Evolutionary conservation across 768 basidiomycete genomes (phyloP).

Genomic region (Asterophora lycoperdoides): DNA sequence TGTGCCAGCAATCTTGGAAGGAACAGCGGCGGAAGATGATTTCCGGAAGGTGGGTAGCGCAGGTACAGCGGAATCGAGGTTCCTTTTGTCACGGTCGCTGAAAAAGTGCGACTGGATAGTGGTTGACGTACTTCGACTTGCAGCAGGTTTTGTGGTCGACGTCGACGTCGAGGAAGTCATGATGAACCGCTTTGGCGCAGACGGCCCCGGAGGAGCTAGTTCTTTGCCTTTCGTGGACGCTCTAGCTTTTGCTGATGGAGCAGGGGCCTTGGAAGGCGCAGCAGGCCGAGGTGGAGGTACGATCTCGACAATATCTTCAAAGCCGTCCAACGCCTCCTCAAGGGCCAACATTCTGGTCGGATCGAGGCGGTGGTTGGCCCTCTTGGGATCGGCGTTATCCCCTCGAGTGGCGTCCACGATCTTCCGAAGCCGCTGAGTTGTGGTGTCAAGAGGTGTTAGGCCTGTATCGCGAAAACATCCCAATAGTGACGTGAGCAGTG

Average conservation of each 20-base stretch:
- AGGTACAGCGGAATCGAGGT: conserved; percentile 29
- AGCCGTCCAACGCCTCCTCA: conserved; percentile 60
- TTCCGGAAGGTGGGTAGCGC: conserved; percentile 41
- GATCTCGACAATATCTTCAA: conserved; percentile 60
- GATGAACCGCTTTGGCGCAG: conserved; percentile 8
- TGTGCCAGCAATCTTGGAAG: conserved; percentile 16
- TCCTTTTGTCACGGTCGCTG: conserved; percentile 28
- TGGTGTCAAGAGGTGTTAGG: conserved; percentile 49
- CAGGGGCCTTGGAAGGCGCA: conserved; percentile 9
- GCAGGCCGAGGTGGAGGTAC: conserved; percentile 40
- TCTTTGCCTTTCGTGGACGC: not conserved
- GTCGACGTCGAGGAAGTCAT: conserved; percentile 15
- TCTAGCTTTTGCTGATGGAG: conserved; percentile 7
- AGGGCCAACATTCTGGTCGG: conserved; percentile 57
- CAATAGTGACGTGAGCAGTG: conserved; percentile 75
- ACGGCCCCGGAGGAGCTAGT: not conserved
- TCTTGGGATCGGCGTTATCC: conserved; percentile 32
- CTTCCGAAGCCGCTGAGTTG: conserved; percentile 63
- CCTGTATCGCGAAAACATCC: conserved; percentile 66
- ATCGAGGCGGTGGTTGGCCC: conserved; percentile 51
- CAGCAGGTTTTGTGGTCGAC: conserved; percentile 6
- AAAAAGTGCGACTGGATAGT: conserved; percentile 23
- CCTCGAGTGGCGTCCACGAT: conserved; percentile 58
- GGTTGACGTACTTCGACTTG: conserved; percentile 9
- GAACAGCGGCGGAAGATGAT: conserved; percentile 14